phyloP scores from a whole-genome alignment of 768 basidiomycete species.

The Tulasnella sp. region DNA sequence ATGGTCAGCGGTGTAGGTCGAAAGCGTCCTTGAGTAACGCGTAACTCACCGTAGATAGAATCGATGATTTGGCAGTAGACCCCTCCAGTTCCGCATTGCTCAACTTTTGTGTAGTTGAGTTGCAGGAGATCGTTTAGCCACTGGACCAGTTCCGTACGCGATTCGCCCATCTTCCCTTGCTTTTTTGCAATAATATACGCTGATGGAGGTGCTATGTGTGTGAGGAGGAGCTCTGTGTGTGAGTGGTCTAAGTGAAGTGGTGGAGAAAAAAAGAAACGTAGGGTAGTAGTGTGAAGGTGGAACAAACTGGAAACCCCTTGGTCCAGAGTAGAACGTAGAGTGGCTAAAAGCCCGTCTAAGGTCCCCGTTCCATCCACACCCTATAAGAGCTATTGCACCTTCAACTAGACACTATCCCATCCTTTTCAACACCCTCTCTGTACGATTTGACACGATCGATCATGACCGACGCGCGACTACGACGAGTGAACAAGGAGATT shows the following conservation, averaged over 20 bases:
- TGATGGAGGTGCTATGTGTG: background rate
- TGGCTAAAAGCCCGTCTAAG: background rate
- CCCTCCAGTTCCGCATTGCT: slow-evolving; percentile 84
- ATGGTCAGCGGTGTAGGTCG: background rate
- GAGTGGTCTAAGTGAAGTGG: background rate
- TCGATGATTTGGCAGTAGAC: slow-evolving; percentile 95
- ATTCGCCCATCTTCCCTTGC: slow-evolving; percentile 47
- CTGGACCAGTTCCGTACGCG: slow-evolving; percentile 75
- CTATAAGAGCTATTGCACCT: background rate
- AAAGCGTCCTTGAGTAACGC: background rate
- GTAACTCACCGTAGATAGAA: slow-evolving; percentile 74
- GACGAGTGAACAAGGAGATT: slow-evolving; percentile 93
- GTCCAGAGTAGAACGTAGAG: slow-evolving; percentile 7
- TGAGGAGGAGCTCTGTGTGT: background rate
- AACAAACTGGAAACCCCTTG: slow-evolving; percentile 11
- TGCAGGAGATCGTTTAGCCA: slow-evolving; percentile 95
- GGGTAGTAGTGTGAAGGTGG: background rate
- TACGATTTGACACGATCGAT: background rate
- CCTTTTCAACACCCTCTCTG: background rate
- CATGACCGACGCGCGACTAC: slow-evolving; percentile 81
- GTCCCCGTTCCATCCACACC: background rate
- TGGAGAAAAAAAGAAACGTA: background rate
- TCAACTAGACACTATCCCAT: background rate
- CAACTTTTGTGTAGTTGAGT: slow-evolving; percentile 84
- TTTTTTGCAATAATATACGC: background rate